These are phyloP conservation scores for Cercospora nicotianae DNA, from an alignment of 2,329 filamentous ascomycete genomes.

Conservation along the genomic window DNA sequence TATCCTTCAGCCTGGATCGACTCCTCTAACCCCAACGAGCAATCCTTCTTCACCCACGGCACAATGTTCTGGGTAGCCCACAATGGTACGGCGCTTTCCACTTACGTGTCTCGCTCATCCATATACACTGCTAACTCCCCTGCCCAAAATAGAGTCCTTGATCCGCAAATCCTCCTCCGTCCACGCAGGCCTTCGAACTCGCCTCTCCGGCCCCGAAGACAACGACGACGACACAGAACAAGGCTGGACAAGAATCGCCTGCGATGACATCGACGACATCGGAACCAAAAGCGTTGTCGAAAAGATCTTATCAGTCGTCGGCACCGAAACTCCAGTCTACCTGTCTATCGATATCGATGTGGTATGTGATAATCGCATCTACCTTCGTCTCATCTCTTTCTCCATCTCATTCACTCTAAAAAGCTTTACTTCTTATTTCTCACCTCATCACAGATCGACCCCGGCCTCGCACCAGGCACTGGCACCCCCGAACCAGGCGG, in stretches of 20 bases:
- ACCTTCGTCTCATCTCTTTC: too few relatives aligned
- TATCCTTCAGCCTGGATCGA: slow-evolving; percentile 75
- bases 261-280: slow-evolving; percentile 84
- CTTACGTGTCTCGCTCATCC: not conserved
- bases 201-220: slow-evolving; percentile 69
- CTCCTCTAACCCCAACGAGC: slow-evolving; percentile 53
- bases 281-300: slow-evolving; percentile 70
- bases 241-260: slow-evolving; percentile 76
- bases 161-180: slow-evolving; percentile 73
- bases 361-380: not conserved
- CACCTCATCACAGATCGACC: slow-evolving; percentile 55
- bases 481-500: slow-evolving; percentile 88
- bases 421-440: too few relatives aligned
- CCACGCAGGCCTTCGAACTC: slow-evolving; percentile 79
- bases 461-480: slow-evolving; percentile 62
- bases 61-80: slow-evolving; percentile 90
- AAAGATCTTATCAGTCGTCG: slow-evolving; percentile 69
- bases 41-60: slow-evolving; percentile 80
- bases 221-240: slow-evolving; percentile 69
- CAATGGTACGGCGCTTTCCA: slow-evolving; percentile 39
- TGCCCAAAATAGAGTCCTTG: slow-evolving; percentile 60
- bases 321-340: slow-evolving; percentile 75
- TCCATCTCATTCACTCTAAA: too few relatives aligned
- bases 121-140: not conserved
- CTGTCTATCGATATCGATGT: slow-evolving; percentile 80